A percentile compares a stretch with the other conserved stretches of the same genome.
phyloP scores from a whole-genome alignment of 352 stramenopile genomes.

The Phytopythium cucurbitacearum region DNA sequence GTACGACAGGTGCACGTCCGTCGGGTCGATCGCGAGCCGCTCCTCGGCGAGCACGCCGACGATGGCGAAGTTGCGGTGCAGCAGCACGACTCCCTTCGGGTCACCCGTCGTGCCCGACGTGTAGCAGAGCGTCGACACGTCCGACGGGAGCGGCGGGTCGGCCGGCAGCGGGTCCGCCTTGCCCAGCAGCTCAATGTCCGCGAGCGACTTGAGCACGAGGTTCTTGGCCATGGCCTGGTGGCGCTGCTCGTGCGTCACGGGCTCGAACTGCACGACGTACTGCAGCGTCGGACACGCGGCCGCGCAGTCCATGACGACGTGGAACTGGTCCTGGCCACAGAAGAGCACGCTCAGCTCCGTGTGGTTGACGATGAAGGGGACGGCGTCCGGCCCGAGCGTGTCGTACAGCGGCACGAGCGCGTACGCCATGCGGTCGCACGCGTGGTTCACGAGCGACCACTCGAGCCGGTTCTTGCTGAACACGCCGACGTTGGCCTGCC shows the following conservation, averaged over 20 bases:
- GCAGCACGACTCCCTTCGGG: conserved; percentile 19
- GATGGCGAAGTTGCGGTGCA: conserved; percentile 12
- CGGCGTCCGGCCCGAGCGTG: conserved; percentile 11
- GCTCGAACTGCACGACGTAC: conserved; percentile 13
- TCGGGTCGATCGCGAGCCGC: conserved; percentile 1
- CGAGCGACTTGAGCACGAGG: conserved; percentile 4
- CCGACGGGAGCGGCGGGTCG: neutral
- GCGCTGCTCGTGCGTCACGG: conserved; percentile 1
- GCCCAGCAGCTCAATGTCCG: conserved; percentile 2
- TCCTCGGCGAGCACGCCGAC: neutral
- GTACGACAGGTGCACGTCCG: conserved; percentile 80
- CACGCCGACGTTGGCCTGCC: conserved; percentile 16
- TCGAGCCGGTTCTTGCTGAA: conserved; percentile 27
- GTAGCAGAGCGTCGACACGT: conserved; percentile 33
- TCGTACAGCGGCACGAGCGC: conserved; percentile 5
- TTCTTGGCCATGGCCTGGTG: conserved; percentile 1
- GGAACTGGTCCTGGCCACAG: conserved; percentile 20
- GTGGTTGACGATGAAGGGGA: conserved; percentile 25
- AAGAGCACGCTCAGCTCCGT: conserved; percentile 27
- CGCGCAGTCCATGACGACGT: conserved; percentile 18
- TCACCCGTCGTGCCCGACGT: conserved; percentile 22
- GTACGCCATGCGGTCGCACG: conserved; percentile 20
- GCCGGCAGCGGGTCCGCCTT: neutral
- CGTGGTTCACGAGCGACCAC: conserved; percentile 19
- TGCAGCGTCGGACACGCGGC: conserved; percentile 13